phyloP scores from a whole-genome alignment of 768 basidiomycete species.

The Leccinum obscurum region DNA sequence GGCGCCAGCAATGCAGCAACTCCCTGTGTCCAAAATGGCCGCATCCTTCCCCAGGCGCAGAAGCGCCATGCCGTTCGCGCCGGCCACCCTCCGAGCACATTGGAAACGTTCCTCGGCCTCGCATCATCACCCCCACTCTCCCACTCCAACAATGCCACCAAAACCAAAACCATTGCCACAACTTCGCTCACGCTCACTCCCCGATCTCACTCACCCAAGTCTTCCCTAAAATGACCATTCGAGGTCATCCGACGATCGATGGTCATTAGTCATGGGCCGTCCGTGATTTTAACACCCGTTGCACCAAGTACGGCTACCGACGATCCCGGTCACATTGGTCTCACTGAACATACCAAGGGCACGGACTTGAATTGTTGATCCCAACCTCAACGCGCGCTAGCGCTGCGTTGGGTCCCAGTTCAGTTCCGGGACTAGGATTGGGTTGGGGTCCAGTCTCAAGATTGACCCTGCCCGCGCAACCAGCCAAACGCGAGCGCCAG shows the following conservation, averaged over 20 bases:
- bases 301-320: too few species aligned
- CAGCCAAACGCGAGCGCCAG: slow-evolving; percentile 18
- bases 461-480: neutral
- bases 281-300: too few species aligned
- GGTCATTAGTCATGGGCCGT: neutral
- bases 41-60: too few species aligned
- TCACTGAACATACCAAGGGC: too few species aligned
- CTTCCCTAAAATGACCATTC: neutral
- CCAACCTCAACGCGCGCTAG: too few species aligned
- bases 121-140: neutral
- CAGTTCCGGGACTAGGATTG: too few species aligned
- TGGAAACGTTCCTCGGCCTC: neutral
- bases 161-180: neutral
- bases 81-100: too few species aligned
- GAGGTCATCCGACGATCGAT: neutral
- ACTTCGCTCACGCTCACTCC: neutral
- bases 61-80: too few species aligned
- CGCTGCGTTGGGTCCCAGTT: neutral
- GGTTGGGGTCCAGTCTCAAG: neutral
- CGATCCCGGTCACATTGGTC: too few species aligned
- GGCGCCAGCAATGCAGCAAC: neutral
- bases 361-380: too few species aligned
- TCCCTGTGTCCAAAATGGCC: too few species aligned
- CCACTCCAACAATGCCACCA: neutral
- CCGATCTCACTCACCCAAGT: neutral